A percentile compares a stretch with the other conserved stretches of the same genome.
Conservation (phyloP, 179 eudicot genomes). For the Silene coronaria region DNA sequence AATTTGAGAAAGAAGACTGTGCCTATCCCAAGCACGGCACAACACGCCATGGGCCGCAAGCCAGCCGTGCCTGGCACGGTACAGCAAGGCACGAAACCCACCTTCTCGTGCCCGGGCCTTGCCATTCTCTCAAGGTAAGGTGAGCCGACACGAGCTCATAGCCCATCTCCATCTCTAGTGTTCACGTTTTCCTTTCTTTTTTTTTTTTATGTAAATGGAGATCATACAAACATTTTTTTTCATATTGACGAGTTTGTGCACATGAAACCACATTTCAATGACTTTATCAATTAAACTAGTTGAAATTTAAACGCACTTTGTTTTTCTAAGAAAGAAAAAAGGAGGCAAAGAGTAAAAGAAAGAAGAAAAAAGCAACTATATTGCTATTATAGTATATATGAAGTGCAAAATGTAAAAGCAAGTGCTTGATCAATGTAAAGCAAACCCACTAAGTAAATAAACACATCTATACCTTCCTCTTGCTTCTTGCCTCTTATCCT, state of each 20-base stretch:
- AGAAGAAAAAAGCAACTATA: neutral
- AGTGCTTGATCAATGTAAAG: conserved; percentile 18
- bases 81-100: no score
- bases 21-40: no score
- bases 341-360: neutral
- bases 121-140: no score
- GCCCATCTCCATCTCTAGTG: no score
- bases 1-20: no score
- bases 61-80: no score
- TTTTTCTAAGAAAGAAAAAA: neutral
- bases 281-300: neutral
- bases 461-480: conserved; percentile 23
- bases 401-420: conserved; percentile 16
- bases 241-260: neutral
- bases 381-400: neutral
- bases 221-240: neutral
- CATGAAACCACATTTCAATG: neutral
- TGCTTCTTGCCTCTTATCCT: conserved; percentile 14
- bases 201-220: neutral
- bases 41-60: no score
- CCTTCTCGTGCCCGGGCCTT: no score
- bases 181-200: no score
- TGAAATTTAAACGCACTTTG: neutral
- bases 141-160: no score
- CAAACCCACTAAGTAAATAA: conserved; percentile 28